These are phyloP conservation scores for Chlorella variabilis DNA, from an alignment of 163 green algal genomes.

Conservation along the genomic window DNA sequence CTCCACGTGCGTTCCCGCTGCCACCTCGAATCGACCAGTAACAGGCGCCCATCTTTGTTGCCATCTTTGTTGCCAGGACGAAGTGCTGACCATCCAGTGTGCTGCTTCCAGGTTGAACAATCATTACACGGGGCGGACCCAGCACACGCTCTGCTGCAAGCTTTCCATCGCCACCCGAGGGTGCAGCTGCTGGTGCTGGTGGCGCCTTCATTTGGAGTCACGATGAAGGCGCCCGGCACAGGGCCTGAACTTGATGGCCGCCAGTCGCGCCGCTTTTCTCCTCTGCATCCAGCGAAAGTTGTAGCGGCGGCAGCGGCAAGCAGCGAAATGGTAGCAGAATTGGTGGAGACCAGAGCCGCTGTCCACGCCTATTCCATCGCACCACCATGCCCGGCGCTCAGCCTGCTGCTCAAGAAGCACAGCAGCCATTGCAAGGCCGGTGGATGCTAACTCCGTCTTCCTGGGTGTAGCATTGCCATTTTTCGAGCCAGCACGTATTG, in stretches of 20 bases:
- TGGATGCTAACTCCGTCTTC: too few relatives aligned
- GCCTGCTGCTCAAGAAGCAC: background rate
- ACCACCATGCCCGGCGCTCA: background rate
- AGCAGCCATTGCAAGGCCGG: too few relatives aligned
- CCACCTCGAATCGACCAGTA: too few relatives aligned
- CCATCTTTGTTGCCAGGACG: too few relatives aligned
- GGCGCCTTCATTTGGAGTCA: background rate
- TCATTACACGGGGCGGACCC: too few relatives aligned
- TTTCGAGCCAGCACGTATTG: too few relatives aligned
- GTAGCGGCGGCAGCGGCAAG: background rate
- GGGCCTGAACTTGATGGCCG: background rate
- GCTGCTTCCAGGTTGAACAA: conserved; percentile 84
- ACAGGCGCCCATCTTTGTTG: too few relatives aligned
- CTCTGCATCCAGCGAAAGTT: too few relatives aligned
- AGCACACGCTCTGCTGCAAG: background rate
- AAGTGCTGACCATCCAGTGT: conserved; percentile 95
- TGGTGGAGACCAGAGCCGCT: too few relatives aligned
- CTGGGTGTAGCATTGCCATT: too few relatives aligned
- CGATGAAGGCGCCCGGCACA: background rate
- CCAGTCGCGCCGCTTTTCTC: background rate
- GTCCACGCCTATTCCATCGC: too few relatives aligned
- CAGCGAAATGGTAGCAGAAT: too few relatives aligned
- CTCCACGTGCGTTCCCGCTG: background rate
- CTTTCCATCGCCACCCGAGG: background rate
- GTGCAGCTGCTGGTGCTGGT: conserved; percentile 4